These are phyloP conservation scores for Apophysomyces ossiformis DNA, from an alignment of 371 early-diverging fungal species.

Conservation along the genomic window DNA sequence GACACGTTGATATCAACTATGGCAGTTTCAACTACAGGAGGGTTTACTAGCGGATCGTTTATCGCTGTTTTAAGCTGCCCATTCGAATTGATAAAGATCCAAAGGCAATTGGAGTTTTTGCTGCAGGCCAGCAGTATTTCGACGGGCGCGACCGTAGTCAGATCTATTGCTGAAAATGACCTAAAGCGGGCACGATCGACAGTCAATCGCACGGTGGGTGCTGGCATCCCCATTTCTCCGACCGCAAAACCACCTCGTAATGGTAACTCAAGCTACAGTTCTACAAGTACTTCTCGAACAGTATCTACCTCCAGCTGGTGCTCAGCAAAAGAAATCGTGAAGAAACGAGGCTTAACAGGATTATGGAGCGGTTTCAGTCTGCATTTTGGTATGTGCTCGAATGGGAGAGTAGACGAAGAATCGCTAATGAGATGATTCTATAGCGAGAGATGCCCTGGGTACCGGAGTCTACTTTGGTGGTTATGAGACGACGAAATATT, in stretches of 20 bases:
- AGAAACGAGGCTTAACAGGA: conserved; percentile 52
- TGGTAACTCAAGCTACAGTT: background rate
- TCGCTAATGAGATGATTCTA: background rate
- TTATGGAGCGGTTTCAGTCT: conserved; percentile 56
- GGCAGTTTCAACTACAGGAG: conserved; percentile 61
- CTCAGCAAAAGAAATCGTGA: conserved; percentile 62
- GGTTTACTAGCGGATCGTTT: conserved; percentile 67
- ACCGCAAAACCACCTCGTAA: conserved; percentile 8
- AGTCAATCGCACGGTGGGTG: conserved; percentile 36
- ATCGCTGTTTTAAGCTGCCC: conserved; percentile 77
- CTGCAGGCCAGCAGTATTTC: conserved; percentile 61
- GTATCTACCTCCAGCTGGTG: conserved; percentile 58
- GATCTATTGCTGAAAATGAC: conserved; percentile 19
- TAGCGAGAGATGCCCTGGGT: conserved; percentile 71
- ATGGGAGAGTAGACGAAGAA: background rate
- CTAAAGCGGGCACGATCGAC: conserved; percentile 14
- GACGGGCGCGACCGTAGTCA: conserved; percentile 46
- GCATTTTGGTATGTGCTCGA: conserved; percentile 46
- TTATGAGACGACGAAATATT: conserved; percentile 76
- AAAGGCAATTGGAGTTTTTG: conserved; percentile 71
- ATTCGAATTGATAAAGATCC: conserved; percentile 82
- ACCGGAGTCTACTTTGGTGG: conserved; percentile 82
- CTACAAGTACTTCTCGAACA: background rate
- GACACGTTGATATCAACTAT: conserved; percentile 52
- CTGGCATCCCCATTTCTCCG: conserved; percentile 36